phyloP scores from a whole-genome alignment of 495 filamentous ascomycete species.

The Entonaema liquescens region DNA sequence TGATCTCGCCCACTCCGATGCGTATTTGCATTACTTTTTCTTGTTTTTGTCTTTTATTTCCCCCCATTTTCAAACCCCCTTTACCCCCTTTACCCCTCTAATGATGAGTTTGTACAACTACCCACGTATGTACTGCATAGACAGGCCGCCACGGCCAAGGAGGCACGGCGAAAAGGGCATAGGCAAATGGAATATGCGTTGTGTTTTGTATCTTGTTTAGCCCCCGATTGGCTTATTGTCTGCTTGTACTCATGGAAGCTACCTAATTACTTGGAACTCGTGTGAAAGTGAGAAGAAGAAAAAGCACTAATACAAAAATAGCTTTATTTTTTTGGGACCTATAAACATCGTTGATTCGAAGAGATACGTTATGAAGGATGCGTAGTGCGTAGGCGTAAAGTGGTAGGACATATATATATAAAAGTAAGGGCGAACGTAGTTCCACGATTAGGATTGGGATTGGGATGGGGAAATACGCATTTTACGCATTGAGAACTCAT shows the following conservation, averaged over 20 bases:
- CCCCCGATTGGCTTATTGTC: neutral
- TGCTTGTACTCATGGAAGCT: neutral
- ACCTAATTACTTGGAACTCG: neutral
- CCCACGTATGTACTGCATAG: constrained; percentile 13
- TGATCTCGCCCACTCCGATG: constrained; percentile 18
- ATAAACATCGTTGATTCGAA: neutral
- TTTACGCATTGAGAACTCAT: too few relatives aligned
- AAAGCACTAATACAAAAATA: neutral
- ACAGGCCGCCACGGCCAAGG: neutral
- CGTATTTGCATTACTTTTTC: constrained; percentile 14
- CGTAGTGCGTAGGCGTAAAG: neutral
- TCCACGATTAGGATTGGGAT: too few relatives aligned
- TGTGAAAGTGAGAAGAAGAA: neutral
- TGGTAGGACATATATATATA: neutral
- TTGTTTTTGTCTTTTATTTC: neutral
- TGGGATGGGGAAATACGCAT: too few relatives aligned
- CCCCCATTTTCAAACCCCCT: neutral
- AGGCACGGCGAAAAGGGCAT: constrained; percentile 20
- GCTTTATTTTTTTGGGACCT: neutral
- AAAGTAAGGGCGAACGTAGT: neutral
- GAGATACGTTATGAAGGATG: neutral
- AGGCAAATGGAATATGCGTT: constrained; percentile 12
- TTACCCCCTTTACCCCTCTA: neutral
- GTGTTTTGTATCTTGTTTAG: neutral
- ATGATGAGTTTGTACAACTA: constrained; percentile 30